Evolutionary conservation across 2,329 filamentous ascomycete species (phyloP), one percentile per base, ranked within the genome.

Genomic region (Penicillium brasilianum): DNA sequence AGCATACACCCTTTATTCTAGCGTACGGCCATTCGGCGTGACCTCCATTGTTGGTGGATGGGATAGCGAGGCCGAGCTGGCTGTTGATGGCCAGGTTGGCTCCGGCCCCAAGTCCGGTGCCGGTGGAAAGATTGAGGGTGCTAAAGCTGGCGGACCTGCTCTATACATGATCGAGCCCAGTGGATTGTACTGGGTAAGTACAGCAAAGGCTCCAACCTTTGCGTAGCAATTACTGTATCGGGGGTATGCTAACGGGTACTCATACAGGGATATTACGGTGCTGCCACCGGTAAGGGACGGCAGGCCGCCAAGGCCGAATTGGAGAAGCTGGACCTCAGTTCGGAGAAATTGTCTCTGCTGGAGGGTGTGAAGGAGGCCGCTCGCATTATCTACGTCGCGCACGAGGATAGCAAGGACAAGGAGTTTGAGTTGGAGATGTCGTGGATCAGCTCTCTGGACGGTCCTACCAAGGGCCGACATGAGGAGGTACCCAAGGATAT

Each of bases 161-260:
- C 87, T 99, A 64, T 99, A 97, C 85, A 99, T 99, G 95, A 94
- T 99, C 71, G 95, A 99, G 83, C 95, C 95, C 44, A 97, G 93
- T 74, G 95, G 95, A 58, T 82, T 94, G 69, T 98, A 97, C 84
- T 99, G 95, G 95, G 86, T 88, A 82, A 56, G 80, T 67, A 44
- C 41, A 9, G 18, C 32, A 2, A 7, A 25, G 13, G 9, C 7
- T 25, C 14, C 2, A 2, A 20, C 28, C 10, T n/a, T 22, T 1
- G 3, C 11, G 22, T 55, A 34, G 2, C 4, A 53, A 34, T 43
- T 6, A 13, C 2, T 4, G 13, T 30, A 16, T n/a, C 14, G 1
- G 25, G 6, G 4, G 22, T 25, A 48, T 67, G 57, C 72, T 78
- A 52, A 77, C 62, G 32, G 28, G 61, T 37, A 18, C 16, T 59